Conservation (phyloP, 306 rosid genomes). For the Casuarina equisetifolia region DNA sequence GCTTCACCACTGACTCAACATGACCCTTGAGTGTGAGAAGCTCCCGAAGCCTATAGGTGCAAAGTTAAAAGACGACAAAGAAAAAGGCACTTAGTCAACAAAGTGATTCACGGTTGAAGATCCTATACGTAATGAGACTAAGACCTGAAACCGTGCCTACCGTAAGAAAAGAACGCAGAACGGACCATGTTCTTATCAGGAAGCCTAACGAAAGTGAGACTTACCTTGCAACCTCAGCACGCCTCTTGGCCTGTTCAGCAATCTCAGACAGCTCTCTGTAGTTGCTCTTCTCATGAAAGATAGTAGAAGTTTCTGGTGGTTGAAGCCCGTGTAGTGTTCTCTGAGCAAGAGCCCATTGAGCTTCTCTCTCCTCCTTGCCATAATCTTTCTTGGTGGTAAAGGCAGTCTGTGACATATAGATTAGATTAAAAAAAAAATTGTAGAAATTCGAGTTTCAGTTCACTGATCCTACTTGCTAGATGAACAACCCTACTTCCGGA, state of each 20-base stretch:
- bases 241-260: constrained; percentile 96
- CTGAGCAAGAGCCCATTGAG: constrained; percentile 99
- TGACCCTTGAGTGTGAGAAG: constrained; percentile 94
- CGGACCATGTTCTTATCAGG: background rate
- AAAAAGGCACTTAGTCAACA: background rate
- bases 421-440: constrained; percentile 17
- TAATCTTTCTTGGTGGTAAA: constrained; percentile 99
- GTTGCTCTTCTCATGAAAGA: constrained; percentile 81
- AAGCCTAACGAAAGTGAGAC: constrained; percentile 1
- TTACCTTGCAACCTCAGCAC: constrained; percentile 99
- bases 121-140: background rate
- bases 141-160: background rate
- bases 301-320: constrained; percentile 58
- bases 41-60: constrained; percentile 78
- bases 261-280: constrained; percentile 95
- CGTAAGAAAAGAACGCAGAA: background rate
- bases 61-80: background rate
- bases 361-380: constrained; percentile 93
- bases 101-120: background rate
- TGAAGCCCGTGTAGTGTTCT: constrained; percentile 96
- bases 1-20: constrained; percentile 97
- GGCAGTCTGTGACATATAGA: constrained; percentile 64
- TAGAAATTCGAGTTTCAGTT: constrained; percentile 5
- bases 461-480: constrained; percentile 14
- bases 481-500: constrained; percentile 7